Conservation (phyloP, 2,329 filamentous ascomycete species). For the Sarocladium kiliense region DNA sequence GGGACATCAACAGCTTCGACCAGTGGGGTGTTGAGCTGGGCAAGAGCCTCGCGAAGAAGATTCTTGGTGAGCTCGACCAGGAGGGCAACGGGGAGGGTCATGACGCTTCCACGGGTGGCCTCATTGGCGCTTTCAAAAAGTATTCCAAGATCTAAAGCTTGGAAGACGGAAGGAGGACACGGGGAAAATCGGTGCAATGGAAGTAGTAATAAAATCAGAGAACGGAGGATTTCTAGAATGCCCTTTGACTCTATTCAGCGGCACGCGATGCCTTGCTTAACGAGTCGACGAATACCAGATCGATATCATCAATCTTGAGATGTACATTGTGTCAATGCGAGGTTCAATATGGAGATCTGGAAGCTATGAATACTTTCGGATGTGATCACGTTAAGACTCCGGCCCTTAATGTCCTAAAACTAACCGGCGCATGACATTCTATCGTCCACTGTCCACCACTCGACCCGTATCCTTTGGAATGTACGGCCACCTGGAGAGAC, state of each 20-base stretch:
- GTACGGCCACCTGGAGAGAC: neutral
- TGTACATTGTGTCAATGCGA: too few species aligned
- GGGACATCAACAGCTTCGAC: slow-evolving; percentile 99
- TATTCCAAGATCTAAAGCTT: slow-evolving; percentile 43
- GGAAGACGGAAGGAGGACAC: slow-evolving; percentile 1
- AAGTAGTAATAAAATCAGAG: neutral
- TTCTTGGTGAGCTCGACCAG: slow-evolving; percentile 78
- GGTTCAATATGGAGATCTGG: too few species aligned
- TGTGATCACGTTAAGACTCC: too few species aligned
- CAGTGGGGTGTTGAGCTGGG: slow-evolving; percentile 99
- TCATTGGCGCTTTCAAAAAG: slow-evolving; percentile 92
- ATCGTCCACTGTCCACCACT: too few species aligned
- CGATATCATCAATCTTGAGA: too few species aligned
- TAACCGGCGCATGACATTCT: too few species aligned
- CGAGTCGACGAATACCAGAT: neutral
- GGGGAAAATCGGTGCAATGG: neutral
- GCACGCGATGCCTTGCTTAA: neutral
- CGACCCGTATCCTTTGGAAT: too few species aligned
- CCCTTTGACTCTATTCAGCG: neutral
- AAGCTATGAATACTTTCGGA: too few species aligned
- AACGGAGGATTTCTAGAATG: neutral
- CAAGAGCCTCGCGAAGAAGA: slow-evolving; percentile 93
- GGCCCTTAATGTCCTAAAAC: too few species aligned
- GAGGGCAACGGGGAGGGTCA: slow-evolving; percentile 67
- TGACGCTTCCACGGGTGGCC: slow-evolving; percentile 80